Base-by-base conservation (phyloP, 345 rosid genomes). In the Heritiera littoralis region DNA sequence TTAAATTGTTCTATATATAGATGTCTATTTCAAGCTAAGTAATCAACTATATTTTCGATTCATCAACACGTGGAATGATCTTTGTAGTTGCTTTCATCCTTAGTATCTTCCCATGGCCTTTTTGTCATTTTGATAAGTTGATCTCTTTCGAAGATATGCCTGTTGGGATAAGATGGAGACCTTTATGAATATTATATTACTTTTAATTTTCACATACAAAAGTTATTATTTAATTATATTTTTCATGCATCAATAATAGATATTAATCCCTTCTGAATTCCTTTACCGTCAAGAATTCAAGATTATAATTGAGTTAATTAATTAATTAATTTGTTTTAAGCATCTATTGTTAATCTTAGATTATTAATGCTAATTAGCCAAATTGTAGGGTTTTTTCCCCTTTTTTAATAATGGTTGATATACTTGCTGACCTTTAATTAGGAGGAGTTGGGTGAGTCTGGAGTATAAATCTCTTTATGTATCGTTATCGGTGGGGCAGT, bases 21-120 rank as follows among this genome's bases (percentile, higher is more conserved):
- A 72, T 72, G 61, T 72, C 75, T 13, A 51, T 72, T 72, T 72
- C 75, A 72, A 30, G 23, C 43, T 3, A 48, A 30, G 75, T 30
- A 51, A 72, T 72, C 23, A 52, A 51, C 30, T 15, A 20, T 17
- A 41, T 7, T 66, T 41, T 41, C 71, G 23, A 43, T 18, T 15
- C 60, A 51, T 49, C 23, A 52, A 51, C 41, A 51, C 61, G 75
- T 51, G 75, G 18, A 51, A 23, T 52, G 20, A 23, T 28, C 7
- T 30, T 51, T 32, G 45, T 9, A 14, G 43, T 49, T 72, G 43
- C 75, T 72, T 72, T 51, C 76, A 20, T 11, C 46, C 49, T n/a
- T 17, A 35, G 54, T 46, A 70, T 46, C 75, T 72, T 30, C 28
- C 60, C 28, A 20, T 20, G 73, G 15, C 38, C 38, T 68, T 68